Evolutionary conservation across 768 basidiomycete species (phyloP).

Genomic region (Suillus subalutaceus): DNA sequence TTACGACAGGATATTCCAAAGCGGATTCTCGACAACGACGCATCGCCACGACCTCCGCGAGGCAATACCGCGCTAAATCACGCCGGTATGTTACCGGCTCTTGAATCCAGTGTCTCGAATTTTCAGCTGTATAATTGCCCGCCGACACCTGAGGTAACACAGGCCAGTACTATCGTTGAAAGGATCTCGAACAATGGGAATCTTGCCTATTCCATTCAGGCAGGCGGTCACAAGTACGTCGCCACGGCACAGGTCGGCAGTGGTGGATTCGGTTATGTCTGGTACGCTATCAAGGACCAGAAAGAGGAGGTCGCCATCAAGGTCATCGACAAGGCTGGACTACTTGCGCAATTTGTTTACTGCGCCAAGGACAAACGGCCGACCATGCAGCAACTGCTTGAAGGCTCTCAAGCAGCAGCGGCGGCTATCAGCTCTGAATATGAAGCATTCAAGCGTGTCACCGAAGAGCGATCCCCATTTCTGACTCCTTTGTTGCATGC

Average conservation of each 20-base stretch:
- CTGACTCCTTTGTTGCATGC: constrained; percentile 16
- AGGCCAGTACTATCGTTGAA: background rate
- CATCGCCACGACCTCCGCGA: background rate
- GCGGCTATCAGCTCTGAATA: background rate
- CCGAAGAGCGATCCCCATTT: constrained; percentile 12
- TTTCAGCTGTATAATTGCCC: background rate
- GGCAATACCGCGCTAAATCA: background rate
- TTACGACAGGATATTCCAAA: background rate
- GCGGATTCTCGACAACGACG: background rate
- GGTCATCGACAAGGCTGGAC: constrained; percentile 11
- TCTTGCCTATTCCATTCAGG: constrained; percentile 2
- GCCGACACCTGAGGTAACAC: background rate
- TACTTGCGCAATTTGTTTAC: constrained; percentile 1
- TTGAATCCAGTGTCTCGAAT: background rate
- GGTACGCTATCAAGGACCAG: constrained; percentile 11
- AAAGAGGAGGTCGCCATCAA: constrained; percentile 18
- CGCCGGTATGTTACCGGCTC: background rate
- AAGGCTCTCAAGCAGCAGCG: background rate
- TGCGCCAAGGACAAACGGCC: background rate
- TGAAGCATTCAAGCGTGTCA: constrained; percentile 7
- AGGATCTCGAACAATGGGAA: background rate
- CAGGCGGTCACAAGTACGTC: constrained; percentile 9
- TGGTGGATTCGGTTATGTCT: constrained; percentile 15
- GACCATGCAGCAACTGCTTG: background rate
- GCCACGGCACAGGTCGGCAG: constrained; percentile 11